Evolutionary conservation across 495 filamentous ascomycete genomes (phyloP), one percentile per base, ranked within the genome.

Genomic region (Penicillium pancosmium): DNA sequence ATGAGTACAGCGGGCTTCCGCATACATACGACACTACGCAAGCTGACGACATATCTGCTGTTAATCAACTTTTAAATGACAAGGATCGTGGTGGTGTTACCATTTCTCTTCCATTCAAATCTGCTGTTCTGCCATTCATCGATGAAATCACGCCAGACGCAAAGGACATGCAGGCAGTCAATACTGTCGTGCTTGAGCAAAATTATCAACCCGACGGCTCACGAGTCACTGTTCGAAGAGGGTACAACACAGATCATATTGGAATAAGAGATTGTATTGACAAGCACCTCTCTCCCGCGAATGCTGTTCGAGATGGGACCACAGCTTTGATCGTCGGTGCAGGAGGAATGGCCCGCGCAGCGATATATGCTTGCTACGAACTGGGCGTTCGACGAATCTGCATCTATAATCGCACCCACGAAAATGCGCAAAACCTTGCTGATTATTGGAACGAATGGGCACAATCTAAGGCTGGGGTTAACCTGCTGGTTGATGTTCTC

Each of bases 241-340:
- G 51, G 77, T 86, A 56, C 48, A 89, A 90, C 70, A 89, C 87
- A 5, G 87, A 91, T 65, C 83, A 83, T 19, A 81, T 88, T 46
- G 88, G 87, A 13, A 81, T 90, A 40, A 78, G 82, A 16, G 80
- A 87, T 59, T 81, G 83, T 25, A 85, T 90, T 59, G 68, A 83
- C 40, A 77, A 82, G 54, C 87, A 88, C 66, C 69, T 84, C 8
- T 62, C 67, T 6, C 69, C 76, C 16, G 71, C 74, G 0, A 75
- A 78, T 21, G 61, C 57, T 0, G 63, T 80, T 8, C 81, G 78
- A 55, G 74, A 76, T 50, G 71, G 71, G 38, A 73, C 73, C n/a
- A 81, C 81, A 4, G 84, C 74, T 33, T 60, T 87, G 56, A 80
- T 86, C 13, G 71, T 74, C 50, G 87, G 87, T 2, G 85, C 84